Evolutionary conservation across 257 asterid genomes (phyloP), one percentile per base, ranked within the genome.

Genomic region (Solanum raphanifolium): DNA sequence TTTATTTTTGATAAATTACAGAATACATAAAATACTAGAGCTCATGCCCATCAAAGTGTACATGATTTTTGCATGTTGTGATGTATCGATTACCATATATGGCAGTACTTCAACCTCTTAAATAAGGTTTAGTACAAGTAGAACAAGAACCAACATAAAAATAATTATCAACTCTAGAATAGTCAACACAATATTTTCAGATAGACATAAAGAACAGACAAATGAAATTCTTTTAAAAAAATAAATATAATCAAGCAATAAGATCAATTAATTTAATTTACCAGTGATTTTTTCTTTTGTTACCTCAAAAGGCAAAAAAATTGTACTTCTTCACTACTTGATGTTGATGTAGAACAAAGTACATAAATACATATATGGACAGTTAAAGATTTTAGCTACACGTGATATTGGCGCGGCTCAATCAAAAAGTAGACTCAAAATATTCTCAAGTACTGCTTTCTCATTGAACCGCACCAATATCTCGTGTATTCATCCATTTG

Each of bases 391-490:
- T 79, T 79, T 29, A 16, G 41, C 39, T 8, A 4, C 35, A 87
- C 89, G 92, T 87, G 92, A 90, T 90, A 90, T 88, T 88, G 92
- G 91, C 90, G 66, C 91, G 91, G 91, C 92, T 90, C 92, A 90
- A 90, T 90, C 74, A 84, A 90, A 89, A 90, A 87, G 87, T 9
- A 83, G 65, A 74, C 60, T 74, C 87, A 66, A 79, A 18, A 34
- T 9, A 1, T 39, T 72, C 46, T 34, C 6, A 88, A 87, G 35
- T 85, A 38, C 86, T 81, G 32, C 88, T 87, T 90, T 89, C 31
- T 83, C 90, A 90, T 90, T 90, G 91, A 90, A 90, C 91, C 88
- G 87, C 90, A 89, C 90, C 91, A 90, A 90, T 81, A 90, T 90
- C 92, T 82, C 92, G 92, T 66, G 21, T 62, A 23, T 36, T 27